phyloP scores from a whole-genome alignment of 768 basidiomycete species.

The Lactifluus volemus region DNA sequence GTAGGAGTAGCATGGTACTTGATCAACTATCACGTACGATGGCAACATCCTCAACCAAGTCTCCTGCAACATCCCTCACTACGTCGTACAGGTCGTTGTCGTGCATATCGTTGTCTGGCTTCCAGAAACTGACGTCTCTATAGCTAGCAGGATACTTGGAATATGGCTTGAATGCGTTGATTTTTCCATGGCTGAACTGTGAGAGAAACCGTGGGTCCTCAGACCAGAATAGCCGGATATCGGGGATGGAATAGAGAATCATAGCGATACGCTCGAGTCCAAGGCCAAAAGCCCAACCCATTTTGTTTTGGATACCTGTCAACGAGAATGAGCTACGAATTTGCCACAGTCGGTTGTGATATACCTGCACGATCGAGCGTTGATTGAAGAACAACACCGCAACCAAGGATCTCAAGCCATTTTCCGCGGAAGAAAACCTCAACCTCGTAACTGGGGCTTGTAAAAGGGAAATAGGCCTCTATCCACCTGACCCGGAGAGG shows the following conservation, averaged over 20 bases:
- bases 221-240: constrained; percentile 98
- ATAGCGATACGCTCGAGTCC: constrained; percentile 97
- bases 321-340: neutral
- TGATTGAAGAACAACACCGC: constrained; percentile 83
- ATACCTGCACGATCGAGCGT: constrained; percentile 82
- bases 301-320: constrained; percentile 67
- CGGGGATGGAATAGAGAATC: constrained; percentile 94
- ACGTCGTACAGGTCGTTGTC: constrained; percentile 98
- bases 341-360: constrained; percentile 25
- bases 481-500: constrained; percentile 94
- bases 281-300: constrained; percentile 97
- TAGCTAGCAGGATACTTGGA: constrained; percentile 89
- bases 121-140: constrained; percentile 96
- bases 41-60: constrained; percentile 85
- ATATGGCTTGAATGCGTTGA: constrained; percentile 82
- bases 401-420: constrained; percentile 96
- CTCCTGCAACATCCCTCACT: constrained; percentile 87
- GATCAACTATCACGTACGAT: constrained; percentile 41
- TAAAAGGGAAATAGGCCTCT: constrained; percentile 97
- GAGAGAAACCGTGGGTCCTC: constrained; percentile 75
- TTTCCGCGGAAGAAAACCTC: constrained; percentile 94
- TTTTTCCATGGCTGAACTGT: constrained; percentile 73
- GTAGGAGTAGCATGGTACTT: neutral
- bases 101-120: constrained; percentile 52
- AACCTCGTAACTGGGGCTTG: constrained; percentile 94